Evolutionary conservation across 495 filamentous ascomycete species (phyloP).

Genomic region (Neurospora sp.): DNA sequence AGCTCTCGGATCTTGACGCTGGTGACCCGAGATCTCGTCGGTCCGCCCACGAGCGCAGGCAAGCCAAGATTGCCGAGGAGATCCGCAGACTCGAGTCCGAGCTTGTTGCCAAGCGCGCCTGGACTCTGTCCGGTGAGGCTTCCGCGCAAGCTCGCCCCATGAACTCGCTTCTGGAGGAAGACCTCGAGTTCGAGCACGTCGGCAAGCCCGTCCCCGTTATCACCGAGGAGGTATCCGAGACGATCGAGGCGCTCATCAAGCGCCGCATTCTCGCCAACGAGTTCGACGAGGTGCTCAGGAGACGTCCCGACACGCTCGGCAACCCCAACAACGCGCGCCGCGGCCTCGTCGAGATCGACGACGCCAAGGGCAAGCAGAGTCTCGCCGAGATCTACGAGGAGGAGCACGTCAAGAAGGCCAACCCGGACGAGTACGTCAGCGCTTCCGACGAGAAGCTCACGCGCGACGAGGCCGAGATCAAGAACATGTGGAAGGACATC

Average conservation of each 20-base stretch:
- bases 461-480: conserved; percentile 79
- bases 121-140: conserved; percentile 86
- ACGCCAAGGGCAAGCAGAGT: conserved; percentile 74
- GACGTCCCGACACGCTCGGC: conserved; percentile 61
- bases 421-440: conserved; percentile 72
- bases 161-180: conserved; percentile 90
- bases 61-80: conserved; percentile 75
- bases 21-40: conserved; percentile 45
- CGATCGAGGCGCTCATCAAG: conserved; percentile 90
- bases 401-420: conserved; percentile 68
- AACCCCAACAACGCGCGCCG: conserved; percentile 45
- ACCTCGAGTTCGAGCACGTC: conserved; percentile 90
- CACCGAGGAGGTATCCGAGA: conserved; percentile 85
- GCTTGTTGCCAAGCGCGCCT: conserved; percentile 82
- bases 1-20: conserved; percentile 44
- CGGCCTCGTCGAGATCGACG: conserved; percentile 69
- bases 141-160: conserved; percentile 68
- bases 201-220: conserved; percentile 93
- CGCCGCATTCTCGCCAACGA: conserved; percentile 81
- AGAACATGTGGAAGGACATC: conserved; percentile 71
- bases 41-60: conserved; percentile 77
- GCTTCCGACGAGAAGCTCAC: conserved; percentile 68
- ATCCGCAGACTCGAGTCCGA: conserved; percentile 84
- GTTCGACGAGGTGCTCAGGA: conserved; percentile 83
- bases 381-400: conserved; percentile 92